These are phyloP conservation scores for Furcasterigmium furcatum DNA, from an alignment of 2,329 filamentous ascomycete species.

Conservation along the genomic window DNA sequence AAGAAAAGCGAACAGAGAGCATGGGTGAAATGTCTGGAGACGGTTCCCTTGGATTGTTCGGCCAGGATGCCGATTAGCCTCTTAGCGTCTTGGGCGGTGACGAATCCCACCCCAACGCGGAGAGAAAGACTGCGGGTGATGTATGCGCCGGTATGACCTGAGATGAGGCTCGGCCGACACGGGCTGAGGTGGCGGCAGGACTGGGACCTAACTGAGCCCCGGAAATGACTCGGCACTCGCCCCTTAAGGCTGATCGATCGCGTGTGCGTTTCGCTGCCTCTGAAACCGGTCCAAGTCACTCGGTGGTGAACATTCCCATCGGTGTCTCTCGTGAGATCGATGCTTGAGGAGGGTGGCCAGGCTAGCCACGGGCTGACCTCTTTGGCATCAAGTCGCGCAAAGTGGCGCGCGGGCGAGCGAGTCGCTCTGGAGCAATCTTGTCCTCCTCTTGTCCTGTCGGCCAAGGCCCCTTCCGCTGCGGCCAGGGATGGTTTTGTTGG, in stretches of 20 bases:
- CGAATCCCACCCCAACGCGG: conserved; percentile 10
- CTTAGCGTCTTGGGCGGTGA: conserved; percentile 16
- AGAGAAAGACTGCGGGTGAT: neutral
- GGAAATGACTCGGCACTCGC: neutral
- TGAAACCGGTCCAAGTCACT: too few species aligned
- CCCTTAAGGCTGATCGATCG: neutral
- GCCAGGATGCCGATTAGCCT: conserved; percentile 11
- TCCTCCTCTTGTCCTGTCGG: too few species aligned
- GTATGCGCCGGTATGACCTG: neutral
- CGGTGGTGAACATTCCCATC: too few species aligned
- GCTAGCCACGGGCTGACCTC: too few species aligned
- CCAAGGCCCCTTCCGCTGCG: too few species aligned
- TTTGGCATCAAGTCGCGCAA: too few species aligned
- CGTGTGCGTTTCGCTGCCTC: too few species aligned
- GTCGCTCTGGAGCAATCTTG: too few species aligned
- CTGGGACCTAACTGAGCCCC: neutral
- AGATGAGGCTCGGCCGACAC: neutral
- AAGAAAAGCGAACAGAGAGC: neutral
- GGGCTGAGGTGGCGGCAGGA: neutral
- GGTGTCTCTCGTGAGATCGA: too few species aligned
- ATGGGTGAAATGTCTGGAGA: neutral
- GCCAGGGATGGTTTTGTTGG: too few species aligned
- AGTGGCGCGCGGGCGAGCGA: too few species aligned
- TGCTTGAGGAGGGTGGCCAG: too few species aligned
- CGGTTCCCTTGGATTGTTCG: neutral